These are phyloP conservation scores for Sclerotinia minor DNA, from an alignment of 2,329 filamentous ascomycete genomes.

Conservation along the genomic window DNA sequence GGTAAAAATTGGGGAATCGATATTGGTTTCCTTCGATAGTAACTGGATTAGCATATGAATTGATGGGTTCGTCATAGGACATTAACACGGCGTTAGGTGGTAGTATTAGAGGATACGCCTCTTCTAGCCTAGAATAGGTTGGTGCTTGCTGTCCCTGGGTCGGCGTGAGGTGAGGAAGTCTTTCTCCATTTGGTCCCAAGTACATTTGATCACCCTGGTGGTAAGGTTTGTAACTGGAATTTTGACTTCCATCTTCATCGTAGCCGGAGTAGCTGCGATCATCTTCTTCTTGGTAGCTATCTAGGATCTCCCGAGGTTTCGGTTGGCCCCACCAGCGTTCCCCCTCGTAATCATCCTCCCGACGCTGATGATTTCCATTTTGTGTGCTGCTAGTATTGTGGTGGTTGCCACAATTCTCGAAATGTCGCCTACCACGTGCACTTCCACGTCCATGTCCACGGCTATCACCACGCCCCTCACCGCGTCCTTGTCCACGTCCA, in stretches of 20 bases:
- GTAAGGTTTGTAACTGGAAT: neutral
- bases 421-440: too few relatives aligned
- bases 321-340: neutral
- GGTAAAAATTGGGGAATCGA: neutral
- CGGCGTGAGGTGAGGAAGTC: neutral
- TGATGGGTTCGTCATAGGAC: neutral
- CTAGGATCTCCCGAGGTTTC: neutral
- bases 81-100: neutral
- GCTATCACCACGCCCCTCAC: neutral
- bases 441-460: neutral
- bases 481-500: conserved; percentile 3
- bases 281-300: neutral
- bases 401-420: neutral
- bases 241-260: neutral
- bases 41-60: neutral
- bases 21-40: neutral
- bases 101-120: neutral
- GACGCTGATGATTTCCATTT: neutral
- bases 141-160: neutral
- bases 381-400: neutral
- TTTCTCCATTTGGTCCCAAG: neutral
- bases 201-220: neutral
- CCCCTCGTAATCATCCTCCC: neutral
- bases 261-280: neutral
- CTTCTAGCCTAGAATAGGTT: neutral